Conservation (phyloP, 768 basidiomycete genomes). For the Auricularia cornea region DNA sequence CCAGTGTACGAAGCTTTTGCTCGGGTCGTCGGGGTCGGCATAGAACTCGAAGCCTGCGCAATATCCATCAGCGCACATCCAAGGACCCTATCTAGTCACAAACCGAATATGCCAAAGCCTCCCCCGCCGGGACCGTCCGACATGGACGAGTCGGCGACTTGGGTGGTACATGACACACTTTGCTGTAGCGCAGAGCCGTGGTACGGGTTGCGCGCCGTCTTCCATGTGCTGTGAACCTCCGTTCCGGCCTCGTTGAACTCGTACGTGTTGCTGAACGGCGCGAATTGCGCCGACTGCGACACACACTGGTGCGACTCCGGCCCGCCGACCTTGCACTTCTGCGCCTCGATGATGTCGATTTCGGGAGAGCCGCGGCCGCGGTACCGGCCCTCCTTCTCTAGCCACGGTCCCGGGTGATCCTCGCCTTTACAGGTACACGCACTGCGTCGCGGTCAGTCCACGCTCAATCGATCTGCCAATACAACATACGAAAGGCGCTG, state of each 20-base stretch:
- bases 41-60: conserved; percentile 68
- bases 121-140: conserved; percentile 53
- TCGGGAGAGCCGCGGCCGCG: conserved; percentile 75
- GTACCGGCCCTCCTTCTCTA: conserved; percentile 56
- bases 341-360: conserved; percentile 76
- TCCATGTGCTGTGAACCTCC: conserved; percentile 28
- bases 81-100: conserved; percentile 9
- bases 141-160: conserved; percentile 39
- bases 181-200: conserved; percentile 55
- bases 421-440: conserved; percentile 69
- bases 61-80: too few relatives aligned
- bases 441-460: too few relatives aligned
- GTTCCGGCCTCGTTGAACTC: conserved; percentile 32
- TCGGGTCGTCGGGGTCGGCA: conserved; percentile 54
- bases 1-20: conserved; percentile 82
- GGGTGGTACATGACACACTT: conserved; percentile 43
- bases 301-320: conserved; percentile 44
- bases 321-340: conserved; percentile 46
- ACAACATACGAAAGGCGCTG: conserved; percentile 56
- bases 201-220: conserved; percentile 30
- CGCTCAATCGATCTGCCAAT: conserved; percentile 14
- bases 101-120: conserved; percentile 41
- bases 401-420: conserved; percentile 68
- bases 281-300: conserved; percentile 69
- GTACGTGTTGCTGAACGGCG: conserved; percentile 46